Percentiles rank a stretch among this genome's conserved stretches.
These are phyloP conservation scores for Crinitomyces ghanaensis DNA, from an alignment of 805 yeast species.

Conservation along the genomic window DNA sequence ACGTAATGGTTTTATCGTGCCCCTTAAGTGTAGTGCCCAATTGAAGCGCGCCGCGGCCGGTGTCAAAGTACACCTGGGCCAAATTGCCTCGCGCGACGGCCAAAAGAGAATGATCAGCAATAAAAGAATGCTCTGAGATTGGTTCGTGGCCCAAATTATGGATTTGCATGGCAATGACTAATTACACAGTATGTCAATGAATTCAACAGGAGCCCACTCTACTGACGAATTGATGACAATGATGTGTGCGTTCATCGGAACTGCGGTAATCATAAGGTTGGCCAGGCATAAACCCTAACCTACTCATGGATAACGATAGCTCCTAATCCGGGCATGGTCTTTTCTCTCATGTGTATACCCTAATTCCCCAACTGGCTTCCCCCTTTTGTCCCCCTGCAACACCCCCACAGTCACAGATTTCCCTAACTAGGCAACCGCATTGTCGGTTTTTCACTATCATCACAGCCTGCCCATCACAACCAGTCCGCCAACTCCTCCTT, in stretches of 20 bases:
- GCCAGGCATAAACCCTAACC: not conserved
- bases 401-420: too few relatives aligned
- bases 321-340: too few relatives aligned
- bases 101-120: conserved; percentile 49
- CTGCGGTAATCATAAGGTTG: not conserved
- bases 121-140: conserved; percentile 84
- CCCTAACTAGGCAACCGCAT: too few relatives aligned
- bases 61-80: conserved; percentile 61
- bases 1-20: conserved; percentile 90
- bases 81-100: conserved; percentile 75
- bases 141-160: conserved; percentile 60
- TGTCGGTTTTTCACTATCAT: too few relatives aligned
- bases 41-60: conserved; percentile 39
- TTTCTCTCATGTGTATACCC: too few relatives aligned
- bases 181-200: not conserved
- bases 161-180: conserved; percentile 7
- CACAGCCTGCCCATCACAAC: too few relatives aligned
- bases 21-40: conserved; percentile 59
- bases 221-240: too few relatives aligned
- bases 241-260: too few relatives aligned
- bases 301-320: too few relatives aligned
- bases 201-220: conserved; percentile 28
- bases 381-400: too few relatives aligned
- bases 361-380: too few relatives aligned
- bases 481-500: too few relatives aligned